phyloP scores from a whole-genome alignment of 257 asterid genomes.

The Voacanga thouarsii region DNA sequence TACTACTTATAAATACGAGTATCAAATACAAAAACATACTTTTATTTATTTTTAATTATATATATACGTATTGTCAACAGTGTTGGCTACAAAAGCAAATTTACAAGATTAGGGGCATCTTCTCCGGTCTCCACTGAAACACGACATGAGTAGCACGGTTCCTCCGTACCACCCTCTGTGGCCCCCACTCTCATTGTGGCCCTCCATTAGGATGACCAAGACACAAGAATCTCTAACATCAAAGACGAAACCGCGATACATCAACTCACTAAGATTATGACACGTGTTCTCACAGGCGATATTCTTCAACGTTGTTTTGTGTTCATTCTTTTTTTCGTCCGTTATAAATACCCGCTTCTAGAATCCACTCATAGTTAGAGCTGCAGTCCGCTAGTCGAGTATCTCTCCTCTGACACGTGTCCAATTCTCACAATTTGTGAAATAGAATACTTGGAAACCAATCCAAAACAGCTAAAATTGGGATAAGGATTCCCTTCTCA shows the following conservation, averaged over 20 bases:
- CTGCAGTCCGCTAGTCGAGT: too few relatives aligned
- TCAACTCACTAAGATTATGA: constrained; percentile 5
- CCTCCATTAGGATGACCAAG: constrained; percentile 5
- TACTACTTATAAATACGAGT: too few relatives aligned
- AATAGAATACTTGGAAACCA: neutral
- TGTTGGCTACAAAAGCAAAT: too few relatives aligned
- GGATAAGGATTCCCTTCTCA: constrained; percentile 8
- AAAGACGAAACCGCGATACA: neutral
- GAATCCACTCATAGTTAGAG: neutral
- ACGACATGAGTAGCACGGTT: neutral
- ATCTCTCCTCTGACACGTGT: neutral
- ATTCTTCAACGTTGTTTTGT: constrained; percentile 3
- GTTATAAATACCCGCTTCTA: neutral
- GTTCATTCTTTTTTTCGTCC: constrained; percentile 1
- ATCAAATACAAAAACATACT: too few relatives aligned
- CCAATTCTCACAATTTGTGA: neutral
- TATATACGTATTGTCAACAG: too few relatives aligned
- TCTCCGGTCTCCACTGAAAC: neutral
- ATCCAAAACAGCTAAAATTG: neutral
- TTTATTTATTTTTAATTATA: too few relatives aligned
- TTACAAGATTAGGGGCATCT: neutral
- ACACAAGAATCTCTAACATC: constrained; percentile 16
- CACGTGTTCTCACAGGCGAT: constrained; percentile 1
- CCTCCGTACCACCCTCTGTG: too few relatives aligned
- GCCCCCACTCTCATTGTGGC: neutral